Percentiles rank a stretch among this genome's conserved stretches.
phyloP scores from a whole-genome alignment of 176 grass and related monocot genomes.

The Ensete ventricosum region DNA sequence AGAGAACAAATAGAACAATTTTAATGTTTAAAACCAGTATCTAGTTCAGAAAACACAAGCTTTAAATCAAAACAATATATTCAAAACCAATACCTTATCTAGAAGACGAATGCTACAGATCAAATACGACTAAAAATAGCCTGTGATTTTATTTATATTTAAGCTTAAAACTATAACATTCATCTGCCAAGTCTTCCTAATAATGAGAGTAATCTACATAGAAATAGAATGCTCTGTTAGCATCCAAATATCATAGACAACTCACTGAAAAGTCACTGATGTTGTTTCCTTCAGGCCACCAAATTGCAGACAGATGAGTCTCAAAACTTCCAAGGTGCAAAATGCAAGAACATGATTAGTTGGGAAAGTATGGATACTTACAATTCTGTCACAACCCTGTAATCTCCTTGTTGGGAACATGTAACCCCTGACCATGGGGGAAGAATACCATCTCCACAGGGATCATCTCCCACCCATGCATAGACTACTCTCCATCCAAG shows the following conservation, averaged over 20 bases:
- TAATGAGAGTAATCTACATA: background rate
- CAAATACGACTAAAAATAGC: background rate
- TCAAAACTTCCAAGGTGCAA: too few relatives aligned
- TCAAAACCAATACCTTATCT: background rate
- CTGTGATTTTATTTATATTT: background rate
- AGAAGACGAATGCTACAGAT: background rate
- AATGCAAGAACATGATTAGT: background rate
- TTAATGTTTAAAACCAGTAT: background rate
- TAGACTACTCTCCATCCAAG: constrained; percentile 98
- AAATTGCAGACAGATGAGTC: too few relatives aligned
- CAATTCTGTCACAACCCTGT: constrained; percentile 95
- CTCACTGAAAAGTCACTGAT: too few relatives aligned
- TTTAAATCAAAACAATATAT: too few relatives aligned
- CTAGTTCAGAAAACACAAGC: too few relatives aligned
- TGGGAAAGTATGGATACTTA: constrained; percentile 31
- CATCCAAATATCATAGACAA: too few relatives aligned
- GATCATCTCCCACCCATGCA: constrained; percentile 94
- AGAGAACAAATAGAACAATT: background rate
- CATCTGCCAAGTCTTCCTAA: background rate
- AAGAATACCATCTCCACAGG: constrained; percentile 83
- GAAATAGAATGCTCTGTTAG: too few relatives aligned
- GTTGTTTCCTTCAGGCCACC: too few relatives aligned
- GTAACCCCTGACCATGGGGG: constrained; percentile 97
- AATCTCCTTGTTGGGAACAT: constrained; percentile 89
- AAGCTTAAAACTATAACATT: background rate